phyloP scores from a whole-genome alignment of 208 protist species.

The Kentomonas sorsogonicus region DNA sequence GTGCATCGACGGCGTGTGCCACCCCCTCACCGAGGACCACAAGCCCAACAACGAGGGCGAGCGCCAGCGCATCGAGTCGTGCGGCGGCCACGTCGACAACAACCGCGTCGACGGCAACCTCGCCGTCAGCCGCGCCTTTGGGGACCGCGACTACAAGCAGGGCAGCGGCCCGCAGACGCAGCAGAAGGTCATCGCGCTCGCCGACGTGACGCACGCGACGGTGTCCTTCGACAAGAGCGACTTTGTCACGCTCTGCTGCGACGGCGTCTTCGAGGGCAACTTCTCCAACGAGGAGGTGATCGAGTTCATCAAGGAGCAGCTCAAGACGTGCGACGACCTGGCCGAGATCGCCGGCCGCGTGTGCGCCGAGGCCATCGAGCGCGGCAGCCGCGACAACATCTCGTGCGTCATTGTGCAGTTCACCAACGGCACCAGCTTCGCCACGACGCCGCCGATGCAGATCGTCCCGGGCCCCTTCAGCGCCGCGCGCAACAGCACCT shows the following conservation, averaged over 20 bases:
- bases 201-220: constrained; percentile 76
- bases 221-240: constrained; percentile 64
- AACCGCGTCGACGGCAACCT: constrained; percentile 92
- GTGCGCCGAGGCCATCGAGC: constrained; percentile 84
- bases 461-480: constrained; percentile 80
- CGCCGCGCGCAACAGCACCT: constrained; percentile 56
- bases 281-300: constrained; percentile 91
- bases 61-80: constrained; percentile 79
- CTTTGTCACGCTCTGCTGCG: constrained; percentile 89
- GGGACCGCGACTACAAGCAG: constrained; percentile 92
- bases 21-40: constrained; percentile 92
- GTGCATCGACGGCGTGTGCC: constrained; percentile 71
- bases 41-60: constrained; percentile 90
- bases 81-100: constrained; percentile 88
- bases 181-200: constrained; percentile 88
- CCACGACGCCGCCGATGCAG: constrained; percentile 46
- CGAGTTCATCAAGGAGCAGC: constrained; percentile 74
- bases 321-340: constrained; percentile 68
- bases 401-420: constrained; percentile 90
- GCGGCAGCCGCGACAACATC: constrained; percentile 90
- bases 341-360: constrained; percentile 75
- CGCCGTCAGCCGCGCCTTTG: constrained; percentile 92
- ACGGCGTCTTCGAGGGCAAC: constrained; percentile 89
- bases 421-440: constrained; percentile 70
- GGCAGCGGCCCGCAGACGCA: constrained; percentile 56